Percentiles rank a stretch among this genome's conserved stretches.
Evolutionary conservation across 805 yeast species (phyloP).

Genomic region (Kazachstania taianensis): DNA sequence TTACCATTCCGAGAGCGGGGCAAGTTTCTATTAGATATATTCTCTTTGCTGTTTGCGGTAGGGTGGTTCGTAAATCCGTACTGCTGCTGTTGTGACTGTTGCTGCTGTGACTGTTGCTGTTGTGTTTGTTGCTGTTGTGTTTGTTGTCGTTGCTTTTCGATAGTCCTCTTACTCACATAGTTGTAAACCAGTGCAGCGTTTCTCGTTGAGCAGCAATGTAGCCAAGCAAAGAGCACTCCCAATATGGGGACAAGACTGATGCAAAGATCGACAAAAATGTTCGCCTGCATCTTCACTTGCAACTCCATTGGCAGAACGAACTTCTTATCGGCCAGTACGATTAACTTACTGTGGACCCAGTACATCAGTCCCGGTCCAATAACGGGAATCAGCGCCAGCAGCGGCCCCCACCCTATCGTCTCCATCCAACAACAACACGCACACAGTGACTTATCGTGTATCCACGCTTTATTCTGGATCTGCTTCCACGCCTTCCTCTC

Average conservation of each 20-base stretch:
- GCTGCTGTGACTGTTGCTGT: not conserved
- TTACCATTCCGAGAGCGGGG: no score
- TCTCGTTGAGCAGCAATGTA: slow-evolving; percentile 78
- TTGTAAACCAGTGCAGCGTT: slow-evolving; percentile 75
- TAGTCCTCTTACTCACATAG: slow-evolving; percentile 17
- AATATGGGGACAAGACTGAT: slow-evolving; percentile 72
- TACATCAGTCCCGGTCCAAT: slow-evolving; percentile 83
- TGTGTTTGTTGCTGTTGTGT: not conserved
- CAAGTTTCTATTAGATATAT: not conserved
- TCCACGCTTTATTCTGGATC: slow-evolving; percentile 75
- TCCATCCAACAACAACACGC: slow-evolving; percentile 58
- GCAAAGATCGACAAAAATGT: slow-evolving; percentile 62
- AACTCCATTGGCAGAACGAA: slow-evolving; percentile 48
- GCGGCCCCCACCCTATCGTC: slow-evolving; percentile 71
- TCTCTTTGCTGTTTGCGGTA: not conserved
- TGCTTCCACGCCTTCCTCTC: slow-evolving; percentile 64
- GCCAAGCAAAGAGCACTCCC: slow-evolving; percentile 71
- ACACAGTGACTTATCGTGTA: slow-evolving; percentile 71
- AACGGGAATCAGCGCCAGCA: slow-evolving; percentile 62
- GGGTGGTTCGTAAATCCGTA: no score
- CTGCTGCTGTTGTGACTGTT: no score
- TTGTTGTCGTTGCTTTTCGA: slow-evolving; percentile 6
- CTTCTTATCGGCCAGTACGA: slow-evolving; percentile 45
- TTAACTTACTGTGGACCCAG: slow-evolving; percentile 60
- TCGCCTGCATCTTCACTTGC: slow-evolving; percentile 62